Base-by-base conservation (phyloP, 2,329 filamentous ascomycete species). In the Leptographium flavum region DNA sequence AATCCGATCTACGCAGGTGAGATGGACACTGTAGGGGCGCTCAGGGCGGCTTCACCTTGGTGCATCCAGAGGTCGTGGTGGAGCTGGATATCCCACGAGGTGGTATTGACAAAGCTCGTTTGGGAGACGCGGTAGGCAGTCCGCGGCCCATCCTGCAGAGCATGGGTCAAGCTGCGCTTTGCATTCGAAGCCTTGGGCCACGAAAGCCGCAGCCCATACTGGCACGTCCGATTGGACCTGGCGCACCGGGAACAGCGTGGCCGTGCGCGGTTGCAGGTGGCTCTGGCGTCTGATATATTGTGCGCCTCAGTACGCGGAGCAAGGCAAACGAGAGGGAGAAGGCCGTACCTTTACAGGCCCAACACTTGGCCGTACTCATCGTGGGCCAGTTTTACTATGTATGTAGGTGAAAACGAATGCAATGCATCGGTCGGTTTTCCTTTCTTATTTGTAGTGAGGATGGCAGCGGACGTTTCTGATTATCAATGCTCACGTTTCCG, bases 131-230 rank as follows among this genome's bases (percentile, higher is more conserved):
- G 2, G 2, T 35, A 25, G 27, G 43, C 37, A 5, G 37, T 21
- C n/a, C 30, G 22, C 5, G 15, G 9, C 8, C 19, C 36, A n/a
- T 40, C 21, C 21, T 4, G 36, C 17, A 40, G 7, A 15, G 28
- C 28, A 28, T 45, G 21, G 19, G 37, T 45, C 43, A 39, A 40
- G 37, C 37, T 45, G 28, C 43, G 43, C 22, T 40, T 45, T 14
- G 37, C 10, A 22, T 45, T 45, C 19, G 28, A 6, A 6, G 28
- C 15, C 22, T 40, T 45, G 2, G 43, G 43, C 43, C 43, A 45
- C 28, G 43, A 45, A 19, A 45, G 31, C 30, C 43, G 43, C 37
- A 45, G n/a, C 21, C 43, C 43, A n/a, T 45, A 45, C 43, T 35
- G 36, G n/a, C 43, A 45, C 8, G 8, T 7, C 25, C 31, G 33